phyloP scores from a whole-genome alignment of 768 basidiomycete genomes.

The Heimioporus sp. region DNA sequence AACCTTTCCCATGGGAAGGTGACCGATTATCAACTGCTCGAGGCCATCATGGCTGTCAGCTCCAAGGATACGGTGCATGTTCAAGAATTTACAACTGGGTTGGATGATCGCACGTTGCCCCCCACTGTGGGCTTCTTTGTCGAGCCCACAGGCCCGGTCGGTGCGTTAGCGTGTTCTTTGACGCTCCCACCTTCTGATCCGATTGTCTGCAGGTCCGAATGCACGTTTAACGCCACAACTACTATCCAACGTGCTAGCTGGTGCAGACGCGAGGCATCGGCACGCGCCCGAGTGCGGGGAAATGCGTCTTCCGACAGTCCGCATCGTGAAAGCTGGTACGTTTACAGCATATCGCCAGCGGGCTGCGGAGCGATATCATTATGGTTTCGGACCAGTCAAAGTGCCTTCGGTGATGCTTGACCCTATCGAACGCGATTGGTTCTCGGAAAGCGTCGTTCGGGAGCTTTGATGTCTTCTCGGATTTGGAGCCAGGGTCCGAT shows the following conservation, averaged over 20 bases:
- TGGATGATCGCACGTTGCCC: conserved; percentile 10
- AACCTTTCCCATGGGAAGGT: conserved; percentile 3
- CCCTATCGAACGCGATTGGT: conserved; percentile 7
- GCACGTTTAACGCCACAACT: neutral
- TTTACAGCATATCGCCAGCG: conserved; percentile 20
- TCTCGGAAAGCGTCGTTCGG: conserved; percentile 11
- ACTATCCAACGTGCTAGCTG: conserved; percentile 5
- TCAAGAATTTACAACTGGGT: conserved; percentile 11
- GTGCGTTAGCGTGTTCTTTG: neutral
- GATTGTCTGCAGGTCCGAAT: conserved; percentile 1
- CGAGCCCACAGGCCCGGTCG: conserved; percentile 7
- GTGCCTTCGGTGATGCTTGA: conserved; percentile 7
- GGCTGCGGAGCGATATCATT: neutral
- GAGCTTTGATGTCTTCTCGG: conserved; percentile 7
- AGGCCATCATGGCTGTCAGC: neutral
- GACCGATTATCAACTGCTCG: conserved; percentile 8
- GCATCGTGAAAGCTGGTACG: conserved; percentile 18
- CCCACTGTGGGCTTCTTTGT: conserved; percentile 14
- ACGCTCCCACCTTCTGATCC: neutral
- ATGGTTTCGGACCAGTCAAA: conserved; percentile 12
- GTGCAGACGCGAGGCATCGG: neutral
- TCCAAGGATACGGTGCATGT: conserved; percentile 6
- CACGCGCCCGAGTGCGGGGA: neutral
- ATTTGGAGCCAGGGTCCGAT: too few relatives aligned
- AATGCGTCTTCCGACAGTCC: conserved; percentile 17